Evolutionary conservation across 768 basidiomycete species (phyloP), one percentile per base, ranked within the genome.

Genomic region (Cyclocybe aegerita): DNA sequence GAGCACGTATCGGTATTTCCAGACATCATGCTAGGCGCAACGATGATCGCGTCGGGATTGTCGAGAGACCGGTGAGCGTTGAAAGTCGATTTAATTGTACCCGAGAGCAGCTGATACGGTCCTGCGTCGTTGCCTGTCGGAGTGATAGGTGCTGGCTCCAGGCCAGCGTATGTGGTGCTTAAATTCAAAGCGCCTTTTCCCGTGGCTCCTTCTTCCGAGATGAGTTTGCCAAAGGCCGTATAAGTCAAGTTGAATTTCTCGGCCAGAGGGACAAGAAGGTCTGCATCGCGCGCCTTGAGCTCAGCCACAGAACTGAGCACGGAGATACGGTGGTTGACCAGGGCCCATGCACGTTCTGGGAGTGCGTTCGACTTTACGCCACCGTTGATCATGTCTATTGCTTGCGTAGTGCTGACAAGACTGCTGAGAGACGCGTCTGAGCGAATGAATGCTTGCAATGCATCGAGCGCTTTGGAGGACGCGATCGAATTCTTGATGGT

Each of bases 331-430:
- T 88, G 86, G 60, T 91, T 88, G 29, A 90, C 75, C 15, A 90
- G 65, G 0, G 83, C 86, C 63, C 72, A 82, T 1, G 81, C 85
- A 47, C 70, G 74, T 66, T 93, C 90, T 0, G 91, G 91, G 15
- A 94, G 77, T 23, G 90, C 89, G 58, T 93, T 93, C 23, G 76
- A 74, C 66, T 91, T 90, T 23, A 85, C 79, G 9, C 83, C 85
- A 15, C 82, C 83, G 14, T 73, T 68, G 33, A 83, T 76, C 9
- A 93, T 61, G 59, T 91, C 89, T 38, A 86, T 77, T 1, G 91
- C 91, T 65, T 90, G 88, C 1, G 90, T 91, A 4, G 88, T 91
- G 32, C 81, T 75, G 4, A 83, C 71, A 7, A 83, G 62, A 53
- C 73, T 81, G 48, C 72, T 75, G 53, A 72, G 69, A 3, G 54